phyloP scores from a whole-genome alignment of 2,329 filamentous ascomycete species.

The Pseudovirgaria hyperparasitica region DNA sequence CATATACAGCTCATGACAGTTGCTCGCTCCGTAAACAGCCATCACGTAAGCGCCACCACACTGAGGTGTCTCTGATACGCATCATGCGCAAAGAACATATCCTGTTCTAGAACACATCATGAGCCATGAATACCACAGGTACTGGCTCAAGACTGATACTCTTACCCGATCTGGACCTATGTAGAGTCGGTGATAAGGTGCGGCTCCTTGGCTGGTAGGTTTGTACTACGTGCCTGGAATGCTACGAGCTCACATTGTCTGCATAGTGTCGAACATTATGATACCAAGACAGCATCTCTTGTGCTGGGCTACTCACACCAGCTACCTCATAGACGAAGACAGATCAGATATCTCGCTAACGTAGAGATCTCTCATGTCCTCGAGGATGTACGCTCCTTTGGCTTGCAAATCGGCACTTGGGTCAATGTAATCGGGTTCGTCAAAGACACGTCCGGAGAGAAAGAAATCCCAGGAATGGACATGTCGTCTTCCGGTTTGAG shows the following conservation, averaged over 20 bases:
- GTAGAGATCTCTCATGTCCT: conserved; percentile 66
- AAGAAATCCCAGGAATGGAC: too few relatives aligned
- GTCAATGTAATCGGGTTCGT: conserved; percentile 81
- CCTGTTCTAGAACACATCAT: too few relatives aligned
- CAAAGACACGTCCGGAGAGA: conserved; percentile 9
- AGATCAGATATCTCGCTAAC: too few relatives aligned
- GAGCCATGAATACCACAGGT: conserved; percentile 38
- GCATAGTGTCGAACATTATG: conserved; percentile 46
- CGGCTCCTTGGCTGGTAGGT: conserved; percentile 84
- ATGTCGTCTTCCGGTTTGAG: too few relatives aligned
- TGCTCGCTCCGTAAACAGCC: neutral
- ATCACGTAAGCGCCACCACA: neutral
- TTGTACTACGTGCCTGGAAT: conserved; percentile 2
- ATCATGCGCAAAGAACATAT: conserved; percentile 2
- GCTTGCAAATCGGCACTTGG: conserved; percentile 68
- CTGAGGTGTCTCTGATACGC: neutral
- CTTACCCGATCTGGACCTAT: conserved; percentile 32
- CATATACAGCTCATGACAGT: conserved; percentile 1
- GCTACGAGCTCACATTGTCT: conserved; percentile 1
- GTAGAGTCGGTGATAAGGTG: conserved; percentile 58
- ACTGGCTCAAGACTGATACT: conserved; percentile 42
- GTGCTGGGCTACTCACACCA: conserved; percentile 57
- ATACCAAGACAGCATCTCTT: conserved; percentile 45
- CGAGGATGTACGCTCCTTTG: conserved; percentile 46
- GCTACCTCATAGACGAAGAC: too few relatives aligned